phyloP scores from a whole-genome alignment of 164 flowering plant species.

The Chloranthus sessilifolius region DNA sequence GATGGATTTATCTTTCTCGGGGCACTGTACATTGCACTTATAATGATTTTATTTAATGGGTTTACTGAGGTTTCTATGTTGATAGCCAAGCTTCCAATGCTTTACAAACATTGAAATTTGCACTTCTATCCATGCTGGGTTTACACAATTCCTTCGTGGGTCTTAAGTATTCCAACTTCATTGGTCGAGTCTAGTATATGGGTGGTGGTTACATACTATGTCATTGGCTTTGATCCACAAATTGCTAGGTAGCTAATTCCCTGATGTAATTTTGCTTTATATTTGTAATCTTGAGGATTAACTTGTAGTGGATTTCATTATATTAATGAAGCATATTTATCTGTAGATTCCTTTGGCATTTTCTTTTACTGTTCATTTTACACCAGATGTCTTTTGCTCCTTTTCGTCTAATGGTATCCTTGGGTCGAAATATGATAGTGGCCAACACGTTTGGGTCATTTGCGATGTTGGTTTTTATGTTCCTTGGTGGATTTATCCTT shows the following conservation, averaged over 20 bases:
- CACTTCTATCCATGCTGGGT: conserved; percentile 96
- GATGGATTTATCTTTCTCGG: conserved; percentile 88
- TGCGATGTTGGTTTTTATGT: conserved; percentile 92
- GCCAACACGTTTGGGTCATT: conserved; percentile 98
- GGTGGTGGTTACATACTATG: conserved; percentile 92
- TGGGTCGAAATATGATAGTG: conserved; percentile 92
- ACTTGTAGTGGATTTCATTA: conserved; percentile 1
- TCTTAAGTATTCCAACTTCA: conserved; percentile 82
- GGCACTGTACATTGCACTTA: conserved; percentile 74
- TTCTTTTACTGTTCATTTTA: conserved; percentile 70
- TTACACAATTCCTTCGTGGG: conserved; percentile 93
- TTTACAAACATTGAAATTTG: conserved; percentile 94
- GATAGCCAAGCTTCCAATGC: conserved; percentile 84
- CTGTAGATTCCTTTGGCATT: conserved; percentile 79
- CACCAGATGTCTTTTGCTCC: conserved; percentile 90
- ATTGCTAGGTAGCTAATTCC: conserved; percentile 48
- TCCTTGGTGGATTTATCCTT: conserved; percentile 86
- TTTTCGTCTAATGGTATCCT: conserved; percentile 85
- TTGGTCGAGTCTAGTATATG: conserved; percentile 81
- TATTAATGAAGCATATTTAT: conserved; percentile 10
- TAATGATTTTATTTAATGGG: conserved; percentile 90
- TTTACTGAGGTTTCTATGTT: conserved; percentile 94
- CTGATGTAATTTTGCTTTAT: neutral
- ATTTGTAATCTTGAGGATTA: neutral
- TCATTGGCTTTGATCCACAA: conserved; percentile 87